These are phyloP conservation scores for Yamadazyma jaroonii DNA, from an alignment of 1,139 yeast genomes.

Conservation along the genomic window DNA sequence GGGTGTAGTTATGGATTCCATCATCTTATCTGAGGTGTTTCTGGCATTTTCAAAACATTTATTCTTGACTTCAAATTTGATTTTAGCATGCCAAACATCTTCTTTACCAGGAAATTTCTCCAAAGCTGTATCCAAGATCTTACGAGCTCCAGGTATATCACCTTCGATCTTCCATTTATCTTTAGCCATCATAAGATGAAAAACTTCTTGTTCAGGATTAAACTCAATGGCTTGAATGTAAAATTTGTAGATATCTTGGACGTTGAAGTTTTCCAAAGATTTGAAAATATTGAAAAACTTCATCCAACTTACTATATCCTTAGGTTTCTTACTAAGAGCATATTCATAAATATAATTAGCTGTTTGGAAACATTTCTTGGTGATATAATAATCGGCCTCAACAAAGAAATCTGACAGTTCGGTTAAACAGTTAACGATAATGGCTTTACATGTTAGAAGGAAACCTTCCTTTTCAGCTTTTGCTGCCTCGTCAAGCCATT, in stretches of 20 bases:
- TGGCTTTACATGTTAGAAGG: slow-evolving; percentile 35
- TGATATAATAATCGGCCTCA: slow-evolving; percentile 33
- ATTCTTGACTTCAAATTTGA: slow-evolving; percentile 56
- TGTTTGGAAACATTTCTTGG: slow-evolving; percentile 19
- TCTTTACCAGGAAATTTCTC: slow-evolving; percentile 40
- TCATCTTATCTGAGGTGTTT: slow-evolving; percentile 40
- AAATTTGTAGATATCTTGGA: slow-evolving; percentile 37
- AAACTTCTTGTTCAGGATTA: slow-evolving; percentile 47
- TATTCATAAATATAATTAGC: slow-evolving; percentile 48
- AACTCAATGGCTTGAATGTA: slow-evolving; percentile 51
- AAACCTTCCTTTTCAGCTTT: slow-evolving; percentile 37
- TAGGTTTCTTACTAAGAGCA: slow-evolving; percentile 47
- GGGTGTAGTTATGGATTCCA: slow-evolving; percentile 33
- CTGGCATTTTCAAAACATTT: slow-evolving; percentile 38
- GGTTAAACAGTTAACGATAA: slow-evolving; percentile 22
- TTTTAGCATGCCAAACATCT: slow-evolving; percentile 67
- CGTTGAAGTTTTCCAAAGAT: slow-evolving; percentile 11
- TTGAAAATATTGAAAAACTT: slow-evolving; percentile 48
- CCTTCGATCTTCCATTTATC: slow-evolving; percentile 54
- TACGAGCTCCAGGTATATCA: slow-evolving; percentile 52
- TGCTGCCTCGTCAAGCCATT: slow-evolving; percentile 46
- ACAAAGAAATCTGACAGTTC: slow-evolving; percentile 23
- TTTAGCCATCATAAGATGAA: slow-evolving; percentile 70
- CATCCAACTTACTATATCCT: slow-evolving; percentile 55
- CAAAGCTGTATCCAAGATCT: slow-evolving; percentile 49